Evolutionary conservation across 176 grass and related monocot species (phyloP), one percentile per base, ranked within the genome.

Genomic region (Rhipidocladum racemiflorum): DNA sequence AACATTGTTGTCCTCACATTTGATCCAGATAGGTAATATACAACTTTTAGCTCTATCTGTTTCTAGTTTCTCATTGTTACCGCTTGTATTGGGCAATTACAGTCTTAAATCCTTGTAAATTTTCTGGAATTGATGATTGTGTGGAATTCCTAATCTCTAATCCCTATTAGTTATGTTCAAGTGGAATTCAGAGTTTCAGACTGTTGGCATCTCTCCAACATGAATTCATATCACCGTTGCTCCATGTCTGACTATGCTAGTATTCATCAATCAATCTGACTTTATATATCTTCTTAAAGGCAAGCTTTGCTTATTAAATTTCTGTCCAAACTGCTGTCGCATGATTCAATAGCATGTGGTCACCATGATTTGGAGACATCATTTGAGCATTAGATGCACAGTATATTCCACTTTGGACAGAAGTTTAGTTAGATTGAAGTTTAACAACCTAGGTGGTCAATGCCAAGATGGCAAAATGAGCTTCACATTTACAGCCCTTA

Each of bases 1-100:
- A 95, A 95, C 65, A 59, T 99, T 61, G 89, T 94, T 85, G 93
- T 93, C 28, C 97, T 99, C 78, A 95, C 93, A 57, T 91, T 93
- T 88, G 97, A 99, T 86, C 83, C 91, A 78, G 97, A 99, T 82
- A 88, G 93, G 97, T 99, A 73, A 83, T 15, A 48, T 72, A 84
- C 59, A 56, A 34, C 27, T 7, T 69, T 85, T 23, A 60, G 11
- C 54, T 56, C 50, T 39, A 74, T 73, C 70, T 39, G 5, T 79
- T 65, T 74, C 55, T 83, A 66, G 5, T 84, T 36, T 84, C 20
- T 89, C 21, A 36, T 84, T 84, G 66, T 45, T 49, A 29, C 60
- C 43, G 20, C 62, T 30, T 65, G 18, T 77, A 72, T 32, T 27
- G 48, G 42, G 34, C 68, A 77, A 51, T 65, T 55, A 18, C 48